phyloP scores from a whole-genome alignment of 768 basidiomycete species.

The Pleurotus sapidus region DNA sequence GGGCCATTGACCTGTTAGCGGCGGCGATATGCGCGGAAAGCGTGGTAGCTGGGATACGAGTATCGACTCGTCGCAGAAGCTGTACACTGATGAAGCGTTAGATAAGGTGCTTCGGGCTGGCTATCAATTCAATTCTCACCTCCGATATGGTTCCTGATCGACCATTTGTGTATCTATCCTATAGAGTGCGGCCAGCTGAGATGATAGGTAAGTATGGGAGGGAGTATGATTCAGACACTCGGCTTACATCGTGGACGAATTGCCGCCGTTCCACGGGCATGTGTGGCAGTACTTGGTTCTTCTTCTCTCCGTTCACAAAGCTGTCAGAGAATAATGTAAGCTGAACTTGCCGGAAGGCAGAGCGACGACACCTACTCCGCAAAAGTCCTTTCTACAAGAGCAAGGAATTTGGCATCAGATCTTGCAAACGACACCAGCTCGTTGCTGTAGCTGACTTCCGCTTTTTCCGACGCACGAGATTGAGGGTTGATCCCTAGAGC shows the following conservation, averaged over 20 bases:
- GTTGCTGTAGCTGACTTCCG: constrained; percentile 50
- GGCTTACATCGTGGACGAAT: constrained; percentile 75
- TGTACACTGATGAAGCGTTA: constrained; percentile 54
- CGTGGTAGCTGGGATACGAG: constrained; percentile 69
- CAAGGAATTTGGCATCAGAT: constrained; percentile 63
- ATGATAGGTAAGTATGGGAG: constrained; percentile 4
- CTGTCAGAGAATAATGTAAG: constrained; percentile 26
- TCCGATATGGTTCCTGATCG: constrained; percentile 86
- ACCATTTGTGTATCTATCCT: constrained; percentile 84
- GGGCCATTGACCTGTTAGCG: constrained; percentile 21
- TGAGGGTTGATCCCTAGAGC: constrained; percentile 82
- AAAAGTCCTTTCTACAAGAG: constrained; percentile 77
- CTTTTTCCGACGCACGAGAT: constrained; percentile 29
- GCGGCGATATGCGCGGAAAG: constrained; percentile 49
- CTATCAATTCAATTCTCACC: constrained; percentile 26
- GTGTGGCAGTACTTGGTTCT: constrained; percentile 70
- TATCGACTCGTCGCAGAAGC: constrained; percentile 78
- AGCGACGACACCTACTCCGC: constrained; percentile 55
- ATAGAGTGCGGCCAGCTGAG: constrained; percentile 73
- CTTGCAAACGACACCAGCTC: constrained; percentile 63
- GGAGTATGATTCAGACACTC: background rate
- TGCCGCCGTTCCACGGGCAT: constrained; percentile 80
- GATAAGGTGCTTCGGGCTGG: background rate
- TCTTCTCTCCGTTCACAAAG: constrained; percentile 68
- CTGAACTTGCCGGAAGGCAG: no score